Evolutionary conservation across 1,284 basidiomycete genomes (phyloP).

Genomic region (Ustilago bromivora): DNA sequence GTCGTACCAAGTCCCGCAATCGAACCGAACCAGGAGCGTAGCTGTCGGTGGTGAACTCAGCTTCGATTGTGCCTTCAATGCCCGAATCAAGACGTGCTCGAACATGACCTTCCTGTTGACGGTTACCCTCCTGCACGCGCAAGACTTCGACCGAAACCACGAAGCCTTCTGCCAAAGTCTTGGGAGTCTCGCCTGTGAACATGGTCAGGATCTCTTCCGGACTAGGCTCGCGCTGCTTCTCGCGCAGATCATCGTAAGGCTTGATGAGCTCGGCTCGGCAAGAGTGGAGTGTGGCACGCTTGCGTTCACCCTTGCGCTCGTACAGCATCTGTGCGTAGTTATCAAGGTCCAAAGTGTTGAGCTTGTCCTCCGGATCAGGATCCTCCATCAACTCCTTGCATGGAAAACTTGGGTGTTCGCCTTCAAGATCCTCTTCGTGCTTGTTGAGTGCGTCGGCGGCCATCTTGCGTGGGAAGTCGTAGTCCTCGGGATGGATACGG

Average conservation of each 20-base stretch:
- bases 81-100: constrained; percentile 89
- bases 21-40: constrained; percentile 52
- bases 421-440: constrained; percentile 68
- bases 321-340: constrained; percentile 91
- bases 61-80: constrained; percentile 72
- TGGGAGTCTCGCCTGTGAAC: constrained; percentile 90
- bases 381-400: constrained; percentile 82
- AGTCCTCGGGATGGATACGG: constrained; percentile 97
- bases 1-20: constrained; percentile 58
- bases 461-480: constrained; percentile 98
- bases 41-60: constrained; percentile 54
- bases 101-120: constrained; percentile 60
- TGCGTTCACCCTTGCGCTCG: constrained; percentile 73
- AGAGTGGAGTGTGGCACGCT: constrained; percentile 79
- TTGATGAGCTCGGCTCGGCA: constrained; percentile 80
- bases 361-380: constrained; percentile 81
- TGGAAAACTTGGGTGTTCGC: constrained; percentile 62
- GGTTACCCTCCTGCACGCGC: constrained; percentile 70
- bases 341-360: constrained; percentile 92
- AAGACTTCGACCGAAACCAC: constrained; percentile 86
- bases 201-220: constrained; percentile 90
- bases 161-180: constrained; percentile 82
- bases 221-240: constrained; percentile 77
- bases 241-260: constrained; percentile 85
- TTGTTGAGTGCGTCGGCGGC: constrained; percentile 95